phyloP scores from a whole-genome alignment of 2,329 filamentous ascomycete species.

The Trichoderma afroharzianum region DNA sequence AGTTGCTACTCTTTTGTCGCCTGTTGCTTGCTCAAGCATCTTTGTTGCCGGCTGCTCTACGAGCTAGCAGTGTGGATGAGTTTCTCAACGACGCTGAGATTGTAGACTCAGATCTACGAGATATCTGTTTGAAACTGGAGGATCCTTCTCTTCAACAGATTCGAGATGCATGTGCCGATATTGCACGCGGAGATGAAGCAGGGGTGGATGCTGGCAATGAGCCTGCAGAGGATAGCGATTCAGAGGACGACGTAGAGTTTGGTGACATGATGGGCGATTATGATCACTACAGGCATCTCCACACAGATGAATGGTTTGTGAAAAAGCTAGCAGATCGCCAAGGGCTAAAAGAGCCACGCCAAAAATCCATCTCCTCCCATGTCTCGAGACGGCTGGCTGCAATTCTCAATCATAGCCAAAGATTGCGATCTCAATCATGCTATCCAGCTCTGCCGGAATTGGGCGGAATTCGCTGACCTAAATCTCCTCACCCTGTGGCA shows the following conservation, averaged over 20 bases:
- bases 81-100: conserved; percentile 27
- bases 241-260: conserved; percentile 12
- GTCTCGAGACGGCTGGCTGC: conserved; percentile 31
- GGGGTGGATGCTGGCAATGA: conserved; percentile 14
- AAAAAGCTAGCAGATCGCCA: conserved; percentile 15
- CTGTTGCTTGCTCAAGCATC: conserved; percentile 27
- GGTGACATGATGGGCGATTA: conserved; percentile 21
- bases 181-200: conserved; percentile 25
- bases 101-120: conserved; percentile 26
- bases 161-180: conserved; percentile 31
- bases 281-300: conserved; percentile 22
- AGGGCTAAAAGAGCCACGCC: background rate
- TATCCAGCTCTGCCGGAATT: conserved; percentile 30
- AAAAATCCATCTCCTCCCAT: conserved; percentile 21
- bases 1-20: conserved; percentile 28
- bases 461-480: conserved; percentile 29
- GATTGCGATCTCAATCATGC: conserved; percentile 29
- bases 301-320: conserved; percentile 24
- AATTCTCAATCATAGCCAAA: conserved; percentile 30
- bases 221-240: conserved; percentile 15
- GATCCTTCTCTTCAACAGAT: conserved; percentile 27
- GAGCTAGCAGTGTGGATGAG: conserved; percentile 25
- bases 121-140: conserved; percentile 28
- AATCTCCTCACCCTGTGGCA: conserved; percentile 26
- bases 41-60: conserved; percentile 26